Evolutionary conservation across 2,329 filamentous ascomycete species (phyloP), one percentile per base, ranked within the genome.

Genomic region (Penicillium hordei): DNA sequence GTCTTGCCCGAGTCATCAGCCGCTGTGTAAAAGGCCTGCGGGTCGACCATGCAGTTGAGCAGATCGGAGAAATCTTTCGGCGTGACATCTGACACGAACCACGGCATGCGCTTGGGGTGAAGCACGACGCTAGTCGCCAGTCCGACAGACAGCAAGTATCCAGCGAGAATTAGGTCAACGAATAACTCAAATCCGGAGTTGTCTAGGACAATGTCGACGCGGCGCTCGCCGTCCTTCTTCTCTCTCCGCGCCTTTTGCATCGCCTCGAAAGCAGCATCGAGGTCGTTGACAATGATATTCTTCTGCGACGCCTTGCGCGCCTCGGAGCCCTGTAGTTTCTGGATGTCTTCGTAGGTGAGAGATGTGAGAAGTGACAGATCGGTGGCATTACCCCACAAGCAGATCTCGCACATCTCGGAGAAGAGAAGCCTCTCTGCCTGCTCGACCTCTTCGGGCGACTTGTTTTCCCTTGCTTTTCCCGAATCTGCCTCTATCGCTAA

Each of bases 171-270:
- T 10, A 99, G 83, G 71, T 99, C 94, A 64, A 97, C 94, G 71
- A 92, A 99, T 13, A 99, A 84, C 80, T 99, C 94, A 71, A 99
- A 99, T 6, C 94, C 94, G 21, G 94, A 91, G 68, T 99, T 99
- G 75, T 99, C 94, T 5, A 99, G 88, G 2, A 99, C 89, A 63
- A 99, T 93, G 69, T 99, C 94, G 2, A 99, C 89, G 17, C 91
- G 83, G 38, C 92, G 84, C 64, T 92, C 87, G 19, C 76, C 76
- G 60, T 82, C 79, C 70, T 86, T 85, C 29, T 83, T 83, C 33
- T 83, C 81, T 23, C 81, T 81, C 64, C 89, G 84, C 0, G 65
- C 65, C 34, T 61, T 65, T 27, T 67, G 65, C 64, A 67, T 63
- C 5, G 54, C 55, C 9, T 48, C 58, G 38, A 94, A 96, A 0